Conservation (phyloP, 1,284 basidiomycete species). For the Sanghuangporus baumii region DNA sequence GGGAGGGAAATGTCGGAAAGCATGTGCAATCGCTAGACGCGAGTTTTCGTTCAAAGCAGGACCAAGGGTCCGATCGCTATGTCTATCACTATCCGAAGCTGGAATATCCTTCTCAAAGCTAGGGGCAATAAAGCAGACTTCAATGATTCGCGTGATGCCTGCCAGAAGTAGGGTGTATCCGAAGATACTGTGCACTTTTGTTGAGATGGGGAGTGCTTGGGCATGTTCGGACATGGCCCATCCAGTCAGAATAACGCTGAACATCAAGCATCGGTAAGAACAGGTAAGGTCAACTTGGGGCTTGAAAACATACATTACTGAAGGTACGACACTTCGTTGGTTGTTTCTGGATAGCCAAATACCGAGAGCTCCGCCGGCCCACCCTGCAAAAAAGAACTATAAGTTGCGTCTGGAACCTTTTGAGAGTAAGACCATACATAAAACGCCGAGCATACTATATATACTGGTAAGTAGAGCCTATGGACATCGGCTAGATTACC, state of each 20-base stretch:
- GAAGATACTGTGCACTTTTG: slow-evolving; percentile 81
- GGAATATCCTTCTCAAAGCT: slow-evolving; percentile 25
- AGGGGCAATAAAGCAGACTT: slow-evolving; percentile 75
- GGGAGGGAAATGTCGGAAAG: slow-evolving; percentile 82
- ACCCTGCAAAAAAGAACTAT: slow-evolving; percentile 49
- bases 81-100: slow-evolving; percentile 37
- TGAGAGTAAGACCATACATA: slow-evolving; percentile 38
- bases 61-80: slow-evolving; percentile 60
- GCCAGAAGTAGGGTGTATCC: slow-evolving; percentile 85
- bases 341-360: slow-evolving; percentile 83
- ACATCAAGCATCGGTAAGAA: neutral
- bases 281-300: neutral
- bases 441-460: slow-evolving; percentile 48
- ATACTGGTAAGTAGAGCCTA: neutral
- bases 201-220: slow-evolving; percentile 81
- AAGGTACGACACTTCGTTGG: slow-evolving; percentile 76
- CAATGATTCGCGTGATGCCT: slow-evolving; percentile 77
- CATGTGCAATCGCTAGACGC: slow-evolving; percentile 40
- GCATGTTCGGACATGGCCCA: slow-evolving; percentile 94
- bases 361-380: slow-evolving; percentile 86
- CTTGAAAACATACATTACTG: slow-evolving; percentile 59
- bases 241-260: slow-evolving; percentile 82
- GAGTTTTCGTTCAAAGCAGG: slow-evolving; percentile 21
- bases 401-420: slow-evolving; percentile 1
- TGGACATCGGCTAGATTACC: slow-evolving; percentile 23